Conservation (phyloP, 2,329 filamentous ascomycete genomes). For the Aureobasidium vineae region DNA sequence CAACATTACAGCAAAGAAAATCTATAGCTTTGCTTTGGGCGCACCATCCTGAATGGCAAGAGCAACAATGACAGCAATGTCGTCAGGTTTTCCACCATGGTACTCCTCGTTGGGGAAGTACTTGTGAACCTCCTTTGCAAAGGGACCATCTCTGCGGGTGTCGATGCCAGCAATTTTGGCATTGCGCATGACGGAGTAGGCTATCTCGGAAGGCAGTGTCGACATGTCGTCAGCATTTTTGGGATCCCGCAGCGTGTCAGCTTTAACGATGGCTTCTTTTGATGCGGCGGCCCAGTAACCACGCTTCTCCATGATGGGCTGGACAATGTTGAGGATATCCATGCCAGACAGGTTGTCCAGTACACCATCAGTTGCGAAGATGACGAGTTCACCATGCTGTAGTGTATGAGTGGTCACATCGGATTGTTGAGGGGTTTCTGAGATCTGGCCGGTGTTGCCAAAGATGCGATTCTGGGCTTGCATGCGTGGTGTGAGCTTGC, state of each 20-base stretch:
- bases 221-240: not conserved
- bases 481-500: conserved; percentile 77
- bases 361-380: conserved; percentile 92
- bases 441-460: conserved; percentile 66
- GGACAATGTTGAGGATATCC: conserved; percentile 79
- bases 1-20: not conserved
- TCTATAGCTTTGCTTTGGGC: conserved; percentile 26
- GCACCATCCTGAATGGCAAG: conserved; percentile 65
- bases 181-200: conserved; percentile 73
- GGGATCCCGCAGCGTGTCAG: conserved; percentile 17
- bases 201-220: conserved; percentile 65
- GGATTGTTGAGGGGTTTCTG: conserved; percentile 81
- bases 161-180: conserved; percentile 85
- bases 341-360: conserved; percentile 95
- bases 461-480: conserved; percentile 78
- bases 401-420: conserved; percentile 73
- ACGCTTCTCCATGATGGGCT: conserved; percentile 59
- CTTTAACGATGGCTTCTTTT: conserved; percentile 22
- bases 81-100: conserved; percentile 90
- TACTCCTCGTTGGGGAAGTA: conserved; percentile 83
- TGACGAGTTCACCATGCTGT: conserved; percentile 86
- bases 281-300: conserved; percentile 36
- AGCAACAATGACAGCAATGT: conserved; percentile 84
- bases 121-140: conserved; percentile 89
- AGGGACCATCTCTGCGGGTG: conserved; percentile 79